A percentile compares a stretch with the other conserved stretches of the same genome.
Conservation (phyloP, 1,284 basidiomycete genomes). For the Ustilago crameri region DNA sequence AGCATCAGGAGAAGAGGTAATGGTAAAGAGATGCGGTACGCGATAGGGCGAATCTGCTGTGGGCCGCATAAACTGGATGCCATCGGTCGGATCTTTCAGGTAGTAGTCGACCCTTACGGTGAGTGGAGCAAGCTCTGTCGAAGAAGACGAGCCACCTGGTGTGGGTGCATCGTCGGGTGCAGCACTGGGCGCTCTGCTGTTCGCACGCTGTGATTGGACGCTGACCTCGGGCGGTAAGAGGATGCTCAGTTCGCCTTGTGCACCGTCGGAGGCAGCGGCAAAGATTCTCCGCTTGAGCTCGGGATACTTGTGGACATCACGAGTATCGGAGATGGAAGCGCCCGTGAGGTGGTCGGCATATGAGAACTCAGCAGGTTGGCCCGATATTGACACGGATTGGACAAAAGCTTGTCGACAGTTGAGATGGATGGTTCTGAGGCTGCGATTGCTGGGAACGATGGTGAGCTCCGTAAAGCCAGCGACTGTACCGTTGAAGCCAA, state of each 20-base stretch:
- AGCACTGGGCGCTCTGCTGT: constrained; percentile 30
- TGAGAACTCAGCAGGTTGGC: constrained; percentile 75
- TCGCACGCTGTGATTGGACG: constrained; percentile 29
- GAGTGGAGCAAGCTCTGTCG: constrained; percentile 79
- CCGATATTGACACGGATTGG: constrained; percentile 76
- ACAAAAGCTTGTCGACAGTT: constrained; percentile 86
- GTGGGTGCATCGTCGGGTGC: constrained; percentile 37
- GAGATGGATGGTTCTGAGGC: constrained; percentile 82
- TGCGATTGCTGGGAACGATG: constrained; percentile 79
- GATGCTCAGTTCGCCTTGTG: constrained; percentile 93
- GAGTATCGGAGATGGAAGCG: constrained; percentile 74
- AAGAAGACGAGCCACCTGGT: constrained; percentile 35
- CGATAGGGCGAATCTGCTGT: constrained; percentile 85
- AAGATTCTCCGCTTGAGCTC: constrained; percentile 93
- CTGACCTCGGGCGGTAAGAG: constrained; percentile 78
- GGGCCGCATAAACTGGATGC: constrained; percentile 85
- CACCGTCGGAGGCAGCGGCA: constrained; percentile 85
- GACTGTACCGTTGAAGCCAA: constrained; percentile 77
- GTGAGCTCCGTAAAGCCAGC: constrained; percentile 84
- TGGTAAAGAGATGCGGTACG: constrained; percentile 85
- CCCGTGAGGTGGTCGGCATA: constrained; percentile 81
- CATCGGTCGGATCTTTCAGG: constrained; percentile 82
- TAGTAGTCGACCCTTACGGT: constrained; percentile 82
- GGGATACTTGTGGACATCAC: constrained; percentile 88
- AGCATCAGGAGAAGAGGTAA: constrained; percentile 85